A percentile compares a stretch with the other conserved stretches of the same genome.
phyloP scores from a whole-genome alignment of 306 rosid genomes.

The Vicia faba region DNA sequence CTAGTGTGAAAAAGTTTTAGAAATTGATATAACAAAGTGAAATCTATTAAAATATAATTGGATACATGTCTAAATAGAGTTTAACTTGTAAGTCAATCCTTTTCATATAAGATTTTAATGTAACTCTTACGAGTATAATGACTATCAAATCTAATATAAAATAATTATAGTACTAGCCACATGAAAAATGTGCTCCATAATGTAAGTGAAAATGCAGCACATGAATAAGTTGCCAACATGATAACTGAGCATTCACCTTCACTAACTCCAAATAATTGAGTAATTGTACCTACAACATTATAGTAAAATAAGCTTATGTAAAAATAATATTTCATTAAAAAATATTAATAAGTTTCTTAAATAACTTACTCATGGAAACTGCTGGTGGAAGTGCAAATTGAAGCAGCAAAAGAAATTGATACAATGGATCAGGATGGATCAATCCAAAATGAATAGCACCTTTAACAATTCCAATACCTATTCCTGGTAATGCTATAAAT shows the following conservation, averaged over 20 bases:
- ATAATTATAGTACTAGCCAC: slow-evolving; percentile 24
- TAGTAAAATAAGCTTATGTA: too few relatives aligned
- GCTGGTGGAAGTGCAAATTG: slow-evolving; percentile 54
- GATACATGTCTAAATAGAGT: not conserved
- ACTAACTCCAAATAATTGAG: slow-evolving; percentile 37
- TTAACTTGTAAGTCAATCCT: not conserved
- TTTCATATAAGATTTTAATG: too few relatives aligned
- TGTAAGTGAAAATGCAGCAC: slow-evolving; percentile 29
- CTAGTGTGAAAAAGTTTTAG: too few relatives aligned
- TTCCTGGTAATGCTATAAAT: slow-evolving; percentile 39
- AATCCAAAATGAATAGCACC: slow-evolving; percentile 41
- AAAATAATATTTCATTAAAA: not conserved
- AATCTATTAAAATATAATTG: too few relatives aligned
- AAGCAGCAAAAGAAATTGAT: slow-evolving; percentile 45
- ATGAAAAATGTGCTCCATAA: slow-evolving; percentile 15
- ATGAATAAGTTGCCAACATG: slow-evolving; percentile 29
- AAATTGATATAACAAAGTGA: too few relatives aligned
- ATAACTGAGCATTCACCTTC: slow-evolving; percentile 38
- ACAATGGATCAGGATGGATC: slow-evolving; percentile 46
- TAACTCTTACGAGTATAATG: too few relatives aligned
- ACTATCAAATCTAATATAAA: not conserved
- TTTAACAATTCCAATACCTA: slow-evolving; percentile 45
- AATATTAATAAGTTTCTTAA: not conserved
- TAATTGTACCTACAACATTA: slow-evolving; percentile 28
- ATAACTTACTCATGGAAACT: slow-evolving; percentile 35